Evolutionary conservation across 768 basidiomycete genomes (phyloP).

Genomic region (Termitomyces sp.): DNA sequence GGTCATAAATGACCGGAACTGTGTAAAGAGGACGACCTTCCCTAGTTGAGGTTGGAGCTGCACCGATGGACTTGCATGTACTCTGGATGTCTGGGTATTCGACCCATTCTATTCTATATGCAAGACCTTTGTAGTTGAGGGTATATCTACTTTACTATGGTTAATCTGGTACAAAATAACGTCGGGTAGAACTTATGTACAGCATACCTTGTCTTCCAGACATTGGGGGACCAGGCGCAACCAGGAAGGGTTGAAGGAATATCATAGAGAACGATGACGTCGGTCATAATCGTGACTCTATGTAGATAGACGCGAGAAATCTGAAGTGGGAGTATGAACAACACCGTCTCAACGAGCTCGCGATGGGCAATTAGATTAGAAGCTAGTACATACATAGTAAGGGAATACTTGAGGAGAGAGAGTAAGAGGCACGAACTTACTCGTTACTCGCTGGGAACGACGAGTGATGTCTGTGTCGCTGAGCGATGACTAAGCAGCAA

Average conservation of each 20-base stretch:
- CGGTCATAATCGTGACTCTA: too few species aligned
- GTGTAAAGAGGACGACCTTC: slow-evolving; percentile 30
- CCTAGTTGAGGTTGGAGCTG: slow-evolving; percentile 21
- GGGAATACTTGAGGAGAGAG: too few species aligned
- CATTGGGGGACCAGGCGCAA: slow-evolving; percentile 41
- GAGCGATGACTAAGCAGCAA: too few species aligned
- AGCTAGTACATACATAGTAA: too few species aligned
- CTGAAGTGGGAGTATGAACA: too few species aligned
- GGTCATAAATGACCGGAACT: slow-evolving; percentile 37
- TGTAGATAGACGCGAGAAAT: too few species aligned
- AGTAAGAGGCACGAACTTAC: too few species aligned
- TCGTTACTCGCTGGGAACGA: too few species aligned
- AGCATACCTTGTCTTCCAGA: slow-evolving; percentile 39
- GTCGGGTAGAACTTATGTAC: not conserved
- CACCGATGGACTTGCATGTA: slow-evolving; percentile 29
- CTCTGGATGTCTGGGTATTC: slow-evolving; percentile 36
- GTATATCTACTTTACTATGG: slow-evolving; percentile 12
- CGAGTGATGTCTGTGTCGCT: too few species aligned
- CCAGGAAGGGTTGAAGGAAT: slow-evolving; percentile 29
- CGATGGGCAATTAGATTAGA: too few species aligned
- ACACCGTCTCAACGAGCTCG: too few species aligned
- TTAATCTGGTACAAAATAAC: not conserved
- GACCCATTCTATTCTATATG: slow-evolving; percentile 36
- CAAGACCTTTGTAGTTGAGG: slow-evolving; percentile 25
- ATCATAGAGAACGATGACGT: slow-evolving; percentile 38